Conservation (phyloP, 129 eudicot genomes). For the Deinandra increscens region DNA sequence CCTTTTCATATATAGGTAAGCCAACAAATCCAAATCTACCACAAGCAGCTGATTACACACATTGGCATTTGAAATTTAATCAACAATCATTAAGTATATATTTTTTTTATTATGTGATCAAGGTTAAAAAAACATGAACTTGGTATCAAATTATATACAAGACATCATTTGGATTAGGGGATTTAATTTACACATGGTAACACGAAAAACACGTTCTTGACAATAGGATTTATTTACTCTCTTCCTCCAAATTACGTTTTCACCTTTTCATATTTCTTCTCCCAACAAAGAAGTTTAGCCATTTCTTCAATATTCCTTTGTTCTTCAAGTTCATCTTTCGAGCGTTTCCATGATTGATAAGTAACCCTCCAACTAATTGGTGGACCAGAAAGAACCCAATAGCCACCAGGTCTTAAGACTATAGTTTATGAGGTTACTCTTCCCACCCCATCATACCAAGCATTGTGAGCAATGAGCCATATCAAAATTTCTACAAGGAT, state of each 20-base stretch:
- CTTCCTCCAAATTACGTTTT: slow-evolving; percentile 50
- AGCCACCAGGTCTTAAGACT: slow-evolving; percentile 51
- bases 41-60: too few relatives aligned
- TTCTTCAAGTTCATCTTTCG: slow-evolving; percentile 51
- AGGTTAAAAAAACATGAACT: neutral
- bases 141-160: slow-evolving; percentile 28
- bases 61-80: neutral
- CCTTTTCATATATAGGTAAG: too few relatives aligned
- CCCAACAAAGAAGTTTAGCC: slow-evolving; percentile 61
- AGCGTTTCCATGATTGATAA: slow-evolving; percentile 50
- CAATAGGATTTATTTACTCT: slow-evolving; percentile 39
- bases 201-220: slow-evolving; percentile 39
- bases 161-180: slow-evolving; percentile 42
- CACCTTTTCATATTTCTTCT: slow-evolving; percentile 49
- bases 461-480: slow-evolving; percentile 67
- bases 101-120: neutral
- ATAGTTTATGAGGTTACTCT: slow-evolving; percentile 33
- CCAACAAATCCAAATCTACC: too few relatives aligned
- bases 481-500: slow-evolving; percentile 55
- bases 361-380: slow-evolving; percentile 49
- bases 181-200: slow-evolving; percentile 38
- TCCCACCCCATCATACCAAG: slow-evolving; percentile 58
- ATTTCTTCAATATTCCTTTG: slow-evolving; percentile 47
- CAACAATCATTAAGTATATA: neutral
- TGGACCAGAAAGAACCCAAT: slow-evolving; percentile 60